Base-by-base conservation (phyloP, 257 asterid genomes). In the Solanum commersonii region DNA sequence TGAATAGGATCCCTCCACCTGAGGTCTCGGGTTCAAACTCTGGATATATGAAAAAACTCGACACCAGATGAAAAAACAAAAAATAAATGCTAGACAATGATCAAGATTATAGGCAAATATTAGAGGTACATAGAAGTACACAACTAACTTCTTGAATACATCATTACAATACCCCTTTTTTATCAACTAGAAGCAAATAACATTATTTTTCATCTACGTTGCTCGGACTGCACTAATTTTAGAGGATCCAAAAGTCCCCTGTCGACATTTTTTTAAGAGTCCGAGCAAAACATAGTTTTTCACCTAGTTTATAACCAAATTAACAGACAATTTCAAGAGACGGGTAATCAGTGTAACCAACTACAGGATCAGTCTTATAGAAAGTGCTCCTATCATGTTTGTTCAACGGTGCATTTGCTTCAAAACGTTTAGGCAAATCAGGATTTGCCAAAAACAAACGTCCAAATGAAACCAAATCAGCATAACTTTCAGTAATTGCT, bases 271-370 rank as follows among this genome's bases (percentile, higher is more conserved):
- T 67, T 67, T 67, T 12, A 67, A 12, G 10, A 67, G 73, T 67
- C 20, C 10, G 20, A 25, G 34, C 5, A 67, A 52, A 52, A 67
- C 10, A 67, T 25, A 27, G 73, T 5, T 12, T 52, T 67, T 71
- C 83, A 37, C 59, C 6, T 38, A 76, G 34, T 0, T 11, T 22
- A 78, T n/a, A 40, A 42, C 65, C 25, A 8, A 31, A 65, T 25
- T 67, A 76, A 42, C n/a, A 79, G 25, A 16, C 25, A 42, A 42
- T 16, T 42, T 85, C 73, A 44, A 96, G 94, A 88, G 91, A 95
- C 25, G 98, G 98, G 83, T 96, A 95, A 89, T 96, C 98, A 1
- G 98, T 94, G 82, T 91, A 94, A 31, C 98, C 98, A 18, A 93
- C 87, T 9, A 93, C 92, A 4, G 98, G 98, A 93, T 96, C 95